A percentile compares a stretch with the other conserved stretches of the same genome.
phyloP scores from a whole-genome alignment of 2,329 filamentous ascomycete genomes.

The Blastomyces percursus region DNA sequence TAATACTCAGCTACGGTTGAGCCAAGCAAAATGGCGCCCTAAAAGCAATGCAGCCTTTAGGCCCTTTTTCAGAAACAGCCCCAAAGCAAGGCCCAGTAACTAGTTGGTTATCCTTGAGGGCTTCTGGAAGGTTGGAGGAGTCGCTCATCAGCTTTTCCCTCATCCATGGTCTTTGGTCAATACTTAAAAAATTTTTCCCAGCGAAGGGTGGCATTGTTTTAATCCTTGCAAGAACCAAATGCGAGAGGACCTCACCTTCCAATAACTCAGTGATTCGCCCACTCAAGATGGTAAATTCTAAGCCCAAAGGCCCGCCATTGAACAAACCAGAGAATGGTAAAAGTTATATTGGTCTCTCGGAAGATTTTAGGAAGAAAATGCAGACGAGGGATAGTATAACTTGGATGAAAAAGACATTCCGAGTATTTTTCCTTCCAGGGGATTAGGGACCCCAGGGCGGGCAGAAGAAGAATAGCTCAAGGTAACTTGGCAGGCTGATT shows the following conservation, averaged over 20 bases:
- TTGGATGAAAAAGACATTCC: background rate
- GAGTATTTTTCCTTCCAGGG: too few relatives aligned
- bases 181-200: too few relatives aligned
- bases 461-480: background rate
- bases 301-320: background rate
- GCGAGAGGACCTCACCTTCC: background rate
- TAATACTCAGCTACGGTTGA: constrained; percentile 1
- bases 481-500: background rate
- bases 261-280: too few relatives aligned
- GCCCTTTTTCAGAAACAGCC: background rate
- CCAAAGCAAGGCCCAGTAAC: background rate
- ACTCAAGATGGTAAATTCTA: background rate
- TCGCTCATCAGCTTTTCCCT: background rate
- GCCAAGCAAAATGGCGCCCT: constrained; percentile 2
- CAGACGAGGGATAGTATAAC: background rate
- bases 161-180: background rate
- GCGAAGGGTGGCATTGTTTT: too few relatives aligned
- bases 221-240: background rate
- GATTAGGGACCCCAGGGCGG: too few relatives aligned
- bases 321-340: background rate
- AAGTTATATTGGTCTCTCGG: background rate
- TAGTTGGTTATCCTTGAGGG: background rate
- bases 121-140: constrained; percentile 3
- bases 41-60: background rate
- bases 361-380: background rate